Evolutionary conservation across 352 stramenopile species (phyloP).

Genomic region (Stramenopiles sp.): DNA sequence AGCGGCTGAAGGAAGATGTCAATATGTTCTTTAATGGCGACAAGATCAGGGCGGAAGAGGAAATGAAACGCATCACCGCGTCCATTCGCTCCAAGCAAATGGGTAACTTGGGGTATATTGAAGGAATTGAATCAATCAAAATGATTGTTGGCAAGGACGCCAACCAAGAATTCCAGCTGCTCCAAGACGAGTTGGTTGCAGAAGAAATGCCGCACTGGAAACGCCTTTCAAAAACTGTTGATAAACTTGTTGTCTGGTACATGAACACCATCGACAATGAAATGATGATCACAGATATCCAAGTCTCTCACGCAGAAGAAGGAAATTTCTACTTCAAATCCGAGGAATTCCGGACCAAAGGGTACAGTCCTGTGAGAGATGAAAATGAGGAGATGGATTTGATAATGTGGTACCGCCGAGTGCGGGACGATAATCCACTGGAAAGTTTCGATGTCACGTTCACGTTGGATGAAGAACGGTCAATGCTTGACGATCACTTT

Average conservation of each 20-base stretch:
- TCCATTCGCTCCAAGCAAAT: constrained; percentile 5
- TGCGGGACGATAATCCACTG: neutral
- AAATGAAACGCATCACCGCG: constrained; percentile 2
- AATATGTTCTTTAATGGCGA: constrained; percentile 11
- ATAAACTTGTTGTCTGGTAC: constrained; percentile 9
- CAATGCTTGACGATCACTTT: neutral
- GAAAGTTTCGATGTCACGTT: neutral
- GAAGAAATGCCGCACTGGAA: neutral
- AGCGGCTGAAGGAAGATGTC: constrained; percentile 8
- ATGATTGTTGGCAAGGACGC: neutral
- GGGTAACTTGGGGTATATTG: constrained; percentile 8
- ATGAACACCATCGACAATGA: constrained; percentile 8
- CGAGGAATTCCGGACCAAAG: neutral
- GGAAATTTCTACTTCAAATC: constrained; percentile 7
- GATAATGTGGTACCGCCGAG: neutral
- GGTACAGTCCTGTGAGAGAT: neutral
- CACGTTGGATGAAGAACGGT: neutral
- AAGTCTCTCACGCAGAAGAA: constrained; percentile 5
- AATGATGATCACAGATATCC: constrained; percentile 9
- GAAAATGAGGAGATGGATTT: constrained; percentile 3
- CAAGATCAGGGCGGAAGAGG: neutral
- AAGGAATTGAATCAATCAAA: constrained; percentile 7
- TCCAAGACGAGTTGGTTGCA: constrained; percentile 8
- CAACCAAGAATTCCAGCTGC: constrained; percentile 3
- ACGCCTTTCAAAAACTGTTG: neutral